Conservation (phyloP, 768 basidiomycete species). For the Leccinum disarticulatum region DNA sequence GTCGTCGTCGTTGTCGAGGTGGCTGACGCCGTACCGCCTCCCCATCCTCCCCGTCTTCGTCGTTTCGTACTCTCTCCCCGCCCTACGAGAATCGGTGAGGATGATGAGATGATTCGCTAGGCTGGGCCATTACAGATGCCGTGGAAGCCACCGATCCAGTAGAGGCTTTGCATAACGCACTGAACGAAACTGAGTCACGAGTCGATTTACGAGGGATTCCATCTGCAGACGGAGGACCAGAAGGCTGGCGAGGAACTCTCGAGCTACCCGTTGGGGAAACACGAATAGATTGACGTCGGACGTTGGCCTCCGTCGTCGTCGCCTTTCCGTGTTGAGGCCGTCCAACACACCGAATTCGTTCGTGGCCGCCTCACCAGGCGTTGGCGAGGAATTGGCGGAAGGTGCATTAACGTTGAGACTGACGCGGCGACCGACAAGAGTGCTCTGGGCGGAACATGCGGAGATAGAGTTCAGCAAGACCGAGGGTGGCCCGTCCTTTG, state of each 20-base stretch:
- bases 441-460: constrained; percentile 45
- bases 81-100: constrained; percentile 76
- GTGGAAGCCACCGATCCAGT: constrained; percentile 77
- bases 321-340: constrained; percentile 44
- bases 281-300: constrained; percentile 57
- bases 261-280: constrained; percentile 63
- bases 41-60: no score
- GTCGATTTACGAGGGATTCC: constrained; percentile 63
- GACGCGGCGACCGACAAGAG: constrained; percentile 58
- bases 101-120: constrained; percentile 39
- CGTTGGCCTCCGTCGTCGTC: constrained; percentile 32
- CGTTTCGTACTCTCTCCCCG: no score
- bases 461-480: constrained; percentile 51
- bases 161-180: constrained; percentile 77
- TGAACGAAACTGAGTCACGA: constrained; percentile 79
- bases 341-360: constrained; percentile 87
- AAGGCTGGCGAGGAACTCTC: constrained; percentile 65
- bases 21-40: no score
- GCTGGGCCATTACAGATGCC: constrained; percentile 49
- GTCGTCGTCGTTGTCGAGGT: no score
- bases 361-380: constrained; percentile 41
- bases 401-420: constrained; percentile 59
- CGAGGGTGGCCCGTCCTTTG: constrained; percentile 56
- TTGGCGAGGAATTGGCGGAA: constrained; percentile 68
- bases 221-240: constrained; percentile 44